Evolutionary conservation across 164 flowering plant genomes (phyloP), one percentile per base, ranked within the genome.

Genomic region (Liriodendron chinense): DNA sequence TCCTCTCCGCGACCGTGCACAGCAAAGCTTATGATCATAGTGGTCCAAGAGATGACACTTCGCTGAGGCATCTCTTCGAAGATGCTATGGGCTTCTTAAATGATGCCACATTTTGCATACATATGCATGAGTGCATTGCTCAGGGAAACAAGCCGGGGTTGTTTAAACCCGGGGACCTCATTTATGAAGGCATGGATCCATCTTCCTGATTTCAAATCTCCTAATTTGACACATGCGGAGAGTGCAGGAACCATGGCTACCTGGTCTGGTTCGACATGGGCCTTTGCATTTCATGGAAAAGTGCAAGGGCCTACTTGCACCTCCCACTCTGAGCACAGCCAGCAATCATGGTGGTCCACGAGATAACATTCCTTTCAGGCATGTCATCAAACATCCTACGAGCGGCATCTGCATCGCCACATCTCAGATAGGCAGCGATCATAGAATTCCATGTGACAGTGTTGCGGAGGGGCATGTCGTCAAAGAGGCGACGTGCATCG

Each of bases 311-410:
- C 65, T 85, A 84, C 78, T 75, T 83, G 72, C 82, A 86, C 79
- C 67, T 78, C 66, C 88, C 94, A 68, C 77, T 78, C 23, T 76
- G 83, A 4, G 88, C 83, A 47, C 61, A 88, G 16, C 89, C 92
- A 0, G 85, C 73, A 65, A 92, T 77, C 94, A 92, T 83, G n/a
- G 86, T 86, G 6, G 92, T 89, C 95, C 94, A 92, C 2, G 93
- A 88, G 6, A 87, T 83, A 6, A 82, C 85, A 85, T 89, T 92
- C 83, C 87, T 89, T 70, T 83, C 89, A 1, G 90, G 86, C 91
- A 92, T 92, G n/a, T 81, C 83, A 50, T 80, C 86, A 71, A 91
- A 90, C 53, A 81, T 23, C 24, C 72, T 72, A 9, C 77, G 21
- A 4, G 90, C 94, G 16, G 48, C 79, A 25, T 77, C 88, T 16